These are phyloP conservation scores for Dioszegia hungarica DNA, from an alignment of 768 basidiomycete genomes.

Conservation along the genomic window DNA sequence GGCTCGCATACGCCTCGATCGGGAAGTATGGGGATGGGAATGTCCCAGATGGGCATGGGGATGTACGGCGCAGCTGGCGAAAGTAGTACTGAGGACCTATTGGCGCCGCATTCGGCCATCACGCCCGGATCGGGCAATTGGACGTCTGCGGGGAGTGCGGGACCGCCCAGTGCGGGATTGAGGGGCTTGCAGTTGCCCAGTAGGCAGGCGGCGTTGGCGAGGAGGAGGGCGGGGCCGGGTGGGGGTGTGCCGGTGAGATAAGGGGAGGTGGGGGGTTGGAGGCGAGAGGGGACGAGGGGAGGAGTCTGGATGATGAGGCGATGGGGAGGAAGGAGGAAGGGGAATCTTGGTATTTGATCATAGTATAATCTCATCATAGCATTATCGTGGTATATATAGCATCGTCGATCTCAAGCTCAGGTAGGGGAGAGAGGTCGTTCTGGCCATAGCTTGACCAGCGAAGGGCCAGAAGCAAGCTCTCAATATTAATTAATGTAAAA, in stretches of 20 bases:
- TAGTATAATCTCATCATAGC: neutral
- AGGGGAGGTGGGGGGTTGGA: neutral
- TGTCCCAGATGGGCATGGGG: neutral
- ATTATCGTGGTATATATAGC: neutral
- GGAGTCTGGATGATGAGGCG: no score
- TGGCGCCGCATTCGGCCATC: constrained; percentile 13
- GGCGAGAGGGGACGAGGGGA: neutral
- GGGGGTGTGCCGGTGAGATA: neutral
- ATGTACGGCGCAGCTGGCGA: no score
- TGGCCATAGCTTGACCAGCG: no score
- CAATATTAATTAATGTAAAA: no score
- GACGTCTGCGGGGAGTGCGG: neutral
- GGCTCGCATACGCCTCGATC: neutral
- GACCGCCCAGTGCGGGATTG: constrained; percentile 15
- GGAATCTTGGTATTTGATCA: no score
- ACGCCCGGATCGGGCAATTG: neutral
- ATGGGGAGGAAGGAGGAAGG: no score
- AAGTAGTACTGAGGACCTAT: constrained; percentile 21
- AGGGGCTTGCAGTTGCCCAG: constrained; percentile 34
- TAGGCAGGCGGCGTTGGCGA: constrained; percentile 24
- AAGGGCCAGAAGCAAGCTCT: neutral
- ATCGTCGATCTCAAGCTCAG: no score
- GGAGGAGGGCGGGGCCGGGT: constrained; percentile 8
- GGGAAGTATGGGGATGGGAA: neutral
- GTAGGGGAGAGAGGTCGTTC: no score